Evolutionary conservation across 2,329 filamentous ascomycete species (phyloP), one percentile per base, ranked within the genome.

Genomic region (Colletotrichum navitas): DNA sequence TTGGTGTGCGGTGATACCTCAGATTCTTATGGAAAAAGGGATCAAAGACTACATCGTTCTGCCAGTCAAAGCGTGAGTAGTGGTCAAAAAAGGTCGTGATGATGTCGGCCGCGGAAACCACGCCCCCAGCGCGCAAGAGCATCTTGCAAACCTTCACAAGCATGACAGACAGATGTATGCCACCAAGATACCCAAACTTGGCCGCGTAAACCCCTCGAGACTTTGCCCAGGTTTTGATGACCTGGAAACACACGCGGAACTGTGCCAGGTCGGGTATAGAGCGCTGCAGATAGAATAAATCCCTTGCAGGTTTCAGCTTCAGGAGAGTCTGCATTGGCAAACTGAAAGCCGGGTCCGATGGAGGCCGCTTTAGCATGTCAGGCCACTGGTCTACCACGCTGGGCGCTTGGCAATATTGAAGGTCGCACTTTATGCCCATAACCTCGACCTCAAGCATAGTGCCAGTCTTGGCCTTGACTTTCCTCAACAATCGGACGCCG

Each of bases 401-500:
- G 24, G 58, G 34, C 10, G 54, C 88, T 7, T 89, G 85, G 74
- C 90, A 92, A 77, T 93, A 93, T 72, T 92, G 90, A 60, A 93
- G 80, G 76, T 92, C 89, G 75, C 91, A 83, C 72, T 84, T 89
- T 75, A 92, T 81, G 12, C 84, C 86, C 5, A 80, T 77, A n/a
- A 92, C 81, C 52, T 87, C 85, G 5, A 93, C 80, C 75, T 92
- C 89, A 6, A 93, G 82, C 88, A 91, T 92, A 0, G 86, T 89
- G 11, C 90, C 90, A 0, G 87, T 86, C 60, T 85, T 84, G 2
- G 89, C 86, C 58, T 87, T 86, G 11, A 91, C 88, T 62, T 86
- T 87, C 52, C 90, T 85, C 21, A 91, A 76, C 14, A 92, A 81
- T 29, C 78, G 83, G 47, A 91, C 79, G 0, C 81, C 85, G 26